Base-by-base conservation (phyloP, 495 filamentous ascomycete genomes). In the Penicillium mononematosum region DNA sequence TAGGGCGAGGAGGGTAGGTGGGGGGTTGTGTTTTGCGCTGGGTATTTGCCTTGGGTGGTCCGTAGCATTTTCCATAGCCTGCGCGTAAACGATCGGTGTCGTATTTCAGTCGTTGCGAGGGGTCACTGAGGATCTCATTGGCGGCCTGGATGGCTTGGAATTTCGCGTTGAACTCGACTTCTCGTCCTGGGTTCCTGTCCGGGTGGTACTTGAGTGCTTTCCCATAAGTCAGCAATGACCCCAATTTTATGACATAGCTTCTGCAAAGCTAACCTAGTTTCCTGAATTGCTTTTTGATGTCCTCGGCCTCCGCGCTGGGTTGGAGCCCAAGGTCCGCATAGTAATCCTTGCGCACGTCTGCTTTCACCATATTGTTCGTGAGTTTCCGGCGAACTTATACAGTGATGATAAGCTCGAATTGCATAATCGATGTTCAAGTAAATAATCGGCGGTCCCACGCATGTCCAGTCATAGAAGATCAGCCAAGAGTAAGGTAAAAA, bases 61-160 rank as follows among this genome's bases (percentile, higher is more conserved):
- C 75, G 25, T 75, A 77, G 4, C 61, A 31, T 44, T 71, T 77
- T 19, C 75, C 75, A 50, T 77, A 78, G 8, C 75, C 75, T 46
- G 75, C 75, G 34, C 76, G 76, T 45, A 80, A 60, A 22, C 90
- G 84, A 49, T 89, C 82, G 5, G 82, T 80, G 68, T 97, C 92
- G 64, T 94, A 95, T 63, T 89, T 92, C 12, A 80, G 68, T 53
- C 86, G 85, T 61, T 79, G 73, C 32, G 77, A 72, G 0, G 85
- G 75, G 60, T 96, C 90, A 55, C 78, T 81, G 25, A 97, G 78
- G 27, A 97, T 82, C 66, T 96, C 92, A 59, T 94, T 84, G 22
- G 92, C 92, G 1, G 87, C 81, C 68, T 94, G 89, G 53, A 96
- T 95, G 27, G 83, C 79, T 65, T 94, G 86, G 63, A 96, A 96